phyloP scores from a whole-genome alignment of 148 eudicot species.

The Linanthus parryae region DNA sequence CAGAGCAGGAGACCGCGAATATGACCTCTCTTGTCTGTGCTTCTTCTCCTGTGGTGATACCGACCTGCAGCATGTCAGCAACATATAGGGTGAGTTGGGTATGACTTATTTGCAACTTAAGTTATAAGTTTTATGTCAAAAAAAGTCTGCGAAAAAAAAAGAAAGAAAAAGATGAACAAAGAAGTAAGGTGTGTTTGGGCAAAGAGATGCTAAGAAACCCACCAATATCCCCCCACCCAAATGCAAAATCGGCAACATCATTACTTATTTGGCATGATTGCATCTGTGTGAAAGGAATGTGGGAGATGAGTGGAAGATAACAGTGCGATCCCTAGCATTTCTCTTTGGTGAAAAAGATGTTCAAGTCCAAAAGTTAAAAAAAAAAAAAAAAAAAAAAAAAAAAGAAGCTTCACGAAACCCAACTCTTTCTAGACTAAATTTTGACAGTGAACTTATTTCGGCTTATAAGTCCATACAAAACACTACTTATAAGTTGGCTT shows the following conservation, averaged over 20 bases:
- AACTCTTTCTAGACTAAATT: neutral
- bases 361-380: neutral
- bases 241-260: too few species aligned
- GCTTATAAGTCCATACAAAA: neutral
- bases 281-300: too few species aligned
- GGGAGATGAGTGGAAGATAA: too few species aligned
- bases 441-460: neutral
- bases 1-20: conserved; percentile 43
- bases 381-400: neutral
- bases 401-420: neutral
- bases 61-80: conserved; percentile 41
- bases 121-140: neutral
- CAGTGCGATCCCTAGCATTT: too few species aligned
- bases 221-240: neutral
- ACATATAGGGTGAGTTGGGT: too few species aligned
- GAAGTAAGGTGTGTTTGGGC: neutral
- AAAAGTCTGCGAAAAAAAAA: neutral
- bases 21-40: conserved; percentile 59
- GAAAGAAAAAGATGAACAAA: neutral
- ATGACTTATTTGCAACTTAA: too few species aligned
- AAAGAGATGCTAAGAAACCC: neutral
- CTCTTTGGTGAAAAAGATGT: neutral
- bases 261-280: too few species aligned
- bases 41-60: conserved; percentile 64
- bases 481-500: neutral